A percentile compares a stretch with the other conserved stretches of the same genome.
These are phyloP conservation scores for Cytidiella melzeri DNA, from an alignment of 768 basidiomycete species.

Conservation along the genomic window DNA sequence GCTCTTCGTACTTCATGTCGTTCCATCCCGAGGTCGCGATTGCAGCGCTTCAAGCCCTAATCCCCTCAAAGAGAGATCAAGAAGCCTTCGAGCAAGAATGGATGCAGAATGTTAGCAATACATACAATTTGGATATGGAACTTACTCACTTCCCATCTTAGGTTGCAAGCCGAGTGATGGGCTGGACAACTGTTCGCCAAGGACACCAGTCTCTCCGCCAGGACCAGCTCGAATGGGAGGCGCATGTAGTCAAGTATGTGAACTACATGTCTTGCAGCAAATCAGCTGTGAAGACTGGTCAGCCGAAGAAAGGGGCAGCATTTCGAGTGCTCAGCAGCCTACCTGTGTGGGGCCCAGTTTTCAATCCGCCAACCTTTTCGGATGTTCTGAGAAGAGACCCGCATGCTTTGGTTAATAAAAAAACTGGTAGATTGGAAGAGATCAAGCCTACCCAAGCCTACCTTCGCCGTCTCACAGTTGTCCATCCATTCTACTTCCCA, in stretches of 20 bases:
- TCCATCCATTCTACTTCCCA: not conserved
- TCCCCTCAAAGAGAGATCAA: no score
- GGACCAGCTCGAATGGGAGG: constrained; percentile 19
- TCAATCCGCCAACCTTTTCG: not conserved
- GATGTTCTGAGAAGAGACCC: not conserved
- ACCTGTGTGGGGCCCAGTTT: not conserved
- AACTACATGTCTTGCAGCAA: constrained; percentile 11
- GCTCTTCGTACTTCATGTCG: not conserved
- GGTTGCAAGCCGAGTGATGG: no score
- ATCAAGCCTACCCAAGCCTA: not conserved
- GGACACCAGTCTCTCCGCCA: constrained; percentile 2
- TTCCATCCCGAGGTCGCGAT: not conserved
- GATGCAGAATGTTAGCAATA: not conserved
- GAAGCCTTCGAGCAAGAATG: not conserved
- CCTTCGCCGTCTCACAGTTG: not conserved
- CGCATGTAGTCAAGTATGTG: constrained; percentile 21
- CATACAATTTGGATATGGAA: no score
- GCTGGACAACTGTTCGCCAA: not conserved
- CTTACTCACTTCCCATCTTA: no score
- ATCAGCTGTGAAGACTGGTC: constrained; percentile 6
- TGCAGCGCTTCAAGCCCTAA: not conserved
- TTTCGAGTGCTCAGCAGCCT: constrained; percentile 11
- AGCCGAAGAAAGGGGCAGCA: constrained; percentile 18
- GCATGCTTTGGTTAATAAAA: not conserved
- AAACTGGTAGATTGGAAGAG: not conserved